These are phyloP conservation scores for Saturnispora hagleri DNA, from an alignment of 805 yeast species.

Conservation along the genomic window DNA sequence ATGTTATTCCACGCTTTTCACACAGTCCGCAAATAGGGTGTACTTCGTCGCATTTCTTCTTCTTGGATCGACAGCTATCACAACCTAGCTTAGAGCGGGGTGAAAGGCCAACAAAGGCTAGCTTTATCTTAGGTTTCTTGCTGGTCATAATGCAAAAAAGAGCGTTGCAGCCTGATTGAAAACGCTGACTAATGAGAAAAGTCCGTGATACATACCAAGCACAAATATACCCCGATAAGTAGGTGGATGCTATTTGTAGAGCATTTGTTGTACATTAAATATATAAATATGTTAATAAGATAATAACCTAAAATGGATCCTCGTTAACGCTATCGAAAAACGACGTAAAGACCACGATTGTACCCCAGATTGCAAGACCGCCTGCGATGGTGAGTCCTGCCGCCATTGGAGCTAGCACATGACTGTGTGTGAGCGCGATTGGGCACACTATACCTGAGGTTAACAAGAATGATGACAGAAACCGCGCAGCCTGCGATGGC, in stretches of 20 bases:
- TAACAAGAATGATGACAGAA: conserved; percentile 66
- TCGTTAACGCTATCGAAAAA: conserved; percentile 55
- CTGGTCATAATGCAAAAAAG: neutral
- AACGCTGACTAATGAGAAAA: neutral
- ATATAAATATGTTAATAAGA: neutral
- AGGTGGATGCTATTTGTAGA: neutral
- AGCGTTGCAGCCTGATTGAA: neutral
- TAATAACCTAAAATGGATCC: conserved; percentile 20
- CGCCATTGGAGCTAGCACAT: conserved; percentile 60
- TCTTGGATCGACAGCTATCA: conserved; percentile 32
- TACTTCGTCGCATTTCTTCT: conserved; percentile 42
- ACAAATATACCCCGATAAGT: neutral
- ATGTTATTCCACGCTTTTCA: conserved; percentile 21
- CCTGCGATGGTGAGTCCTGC: conserved; percentile 71
- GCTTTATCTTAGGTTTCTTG: neutral
- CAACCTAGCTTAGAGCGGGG: conserved; percentile 33
- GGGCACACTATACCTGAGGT: conserved; percentile 73
- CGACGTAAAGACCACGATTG: conserved; percentile 73
- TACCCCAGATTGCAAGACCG: conserved; percentile 73
- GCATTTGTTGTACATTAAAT: neutral
- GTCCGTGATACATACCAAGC: neutral
- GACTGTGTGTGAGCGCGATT: conserved; percentile 64
- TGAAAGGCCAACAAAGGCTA: conserved; percentile 24
- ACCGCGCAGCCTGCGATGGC: conserved; percentile 46
- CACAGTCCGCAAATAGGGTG: conserved; percentile 41